Conservation (phyloP, 768 basidiomycete genomes). For the Termitomyces sp. region DNA sequence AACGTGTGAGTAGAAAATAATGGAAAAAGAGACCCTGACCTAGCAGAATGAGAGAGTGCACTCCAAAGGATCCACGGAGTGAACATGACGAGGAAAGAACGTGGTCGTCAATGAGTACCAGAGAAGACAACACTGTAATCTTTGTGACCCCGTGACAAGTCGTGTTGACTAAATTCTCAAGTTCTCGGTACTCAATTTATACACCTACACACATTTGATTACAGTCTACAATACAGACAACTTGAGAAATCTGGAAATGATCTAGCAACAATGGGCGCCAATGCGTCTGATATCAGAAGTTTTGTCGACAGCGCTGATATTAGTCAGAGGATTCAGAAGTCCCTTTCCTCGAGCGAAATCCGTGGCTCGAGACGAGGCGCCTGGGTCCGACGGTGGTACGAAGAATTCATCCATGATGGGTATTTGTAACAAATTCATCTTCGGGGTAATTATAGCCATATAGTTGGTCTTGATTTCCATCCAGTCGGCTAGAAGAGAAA, state of each 20-base stretch:
- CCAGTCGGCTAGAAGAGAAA: constrained; percentile 72
- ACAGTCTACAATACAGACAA: not conserved
- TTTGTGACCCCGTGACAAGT: constrained; percentile 8
- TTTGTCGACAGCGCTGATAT: constrained; percentile 19
- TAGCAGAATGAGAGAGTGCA: constrained; percentile 58
- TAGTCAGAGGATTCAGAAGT: constrained; percentile 59
- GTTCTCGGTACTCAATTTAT: not conserved
- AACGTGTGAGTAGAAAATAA: not conserved
- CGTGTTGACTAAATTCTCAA: not conserved
- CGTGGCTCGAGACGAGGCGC: constrained; percentile 58
- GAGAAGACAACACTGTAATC: not conserved
- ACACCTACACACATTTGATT: not conserved
- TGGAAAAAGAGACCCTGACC: constrained; percentile 25
- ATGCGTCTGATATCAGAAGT: constrained; percentile 8
- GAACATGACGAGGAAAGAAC: constrained; percentile 26
- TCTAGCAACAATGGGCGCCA: constrained; percentile 15
- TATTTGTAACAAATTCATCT: constrained; percentile 92
- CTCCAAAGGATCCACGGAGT: constrained; percentile 66
- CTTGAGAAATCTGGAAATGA: not conserved
- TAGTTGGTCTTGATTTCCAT: constrained; percentile 98
- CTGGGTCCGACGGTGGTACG: constrained; percentile 81
- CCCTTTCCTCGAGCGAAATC: constrained; percentile 89
- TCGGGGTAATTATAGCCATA: constrained; percentile 92
- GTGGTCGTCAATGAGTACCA: not conserved
- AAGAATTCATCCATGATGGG: constrained; percentile 93